A percentile compares a stretch with the other conserved stretches of the same genome.
Evolutionary conservation across 306 rosid species (phyloP).

Genomic region (Argentina anserina): DNA sequence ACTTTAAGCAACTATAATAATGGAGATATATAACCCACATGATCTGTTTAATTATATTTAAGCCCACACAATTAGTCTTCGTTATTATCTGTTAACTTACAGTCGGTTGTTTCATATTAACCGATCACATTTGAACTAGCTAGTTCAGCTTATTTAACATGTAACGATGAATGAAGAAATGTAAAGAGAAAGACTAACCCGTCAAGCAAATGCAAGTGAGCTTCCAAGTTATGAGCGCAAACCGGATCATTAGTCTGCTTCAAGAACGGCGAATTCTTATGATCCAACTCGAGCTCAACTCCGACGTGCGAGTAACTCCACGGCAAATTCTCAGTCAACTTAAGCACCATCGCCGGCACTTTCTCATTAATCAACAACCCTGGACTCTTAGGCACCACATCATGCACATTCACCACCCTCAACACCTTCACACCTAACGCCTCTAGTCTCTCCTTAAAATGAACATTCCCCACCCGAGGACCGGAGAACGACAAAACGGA

Average conservation of each 20-base stretch:
- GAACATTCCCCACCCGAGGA: slow-evolving; percentile 72
- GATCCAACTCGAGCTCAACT: slow-evolving; percentile 57
- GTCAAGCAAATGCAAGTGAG: slow-evolving; percentile 72
- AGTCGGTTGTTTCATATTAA: not conserved
- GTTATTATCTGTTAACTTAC: too few species aligned
- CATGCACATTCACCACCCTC: slow-evolving; percentile 67
- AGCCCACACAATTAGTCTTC: too few species aligned
- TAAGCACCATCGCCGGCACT: slow-evolving; percentile 42
- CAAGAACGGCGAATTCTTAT: slow-evolving; percentile 59
- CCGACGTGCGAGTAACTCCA: slow-evolving; percentile 88
- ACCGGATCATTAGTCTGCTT: slow-evolving; percentile 47
- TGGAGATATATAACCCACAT: not conserved
- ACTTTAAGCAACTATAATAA: not conserved
- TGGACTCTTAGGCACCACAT: slow-evolving; percentile 60
- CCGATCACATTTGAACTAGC: not conserved
- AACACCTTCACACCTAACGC: slow-evolving; percentile 60
- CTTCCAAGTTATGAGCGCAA: slow-evolving; percentile 71
- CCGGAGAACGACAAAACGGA: slow-evolving; percentile 70
- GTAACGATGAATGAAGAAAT: too few species aligned
- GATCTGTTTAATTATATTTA: not conserved
- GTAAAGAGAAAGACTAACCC: slow-evolving; percentile 36
- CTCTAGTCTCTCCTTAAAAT: slow-evolving; percentile 69
- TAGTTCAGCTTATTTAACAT: too few species aligned
- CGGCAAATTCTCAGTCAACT: slow-evolving; percentile 55
- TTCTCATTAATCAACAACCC: slow-evolving; percentile 62